Evolutionary conservation across 768 basidiomycete genomes (phyloP).

Genomic region (Boletus pseudopeckii): DNA sequence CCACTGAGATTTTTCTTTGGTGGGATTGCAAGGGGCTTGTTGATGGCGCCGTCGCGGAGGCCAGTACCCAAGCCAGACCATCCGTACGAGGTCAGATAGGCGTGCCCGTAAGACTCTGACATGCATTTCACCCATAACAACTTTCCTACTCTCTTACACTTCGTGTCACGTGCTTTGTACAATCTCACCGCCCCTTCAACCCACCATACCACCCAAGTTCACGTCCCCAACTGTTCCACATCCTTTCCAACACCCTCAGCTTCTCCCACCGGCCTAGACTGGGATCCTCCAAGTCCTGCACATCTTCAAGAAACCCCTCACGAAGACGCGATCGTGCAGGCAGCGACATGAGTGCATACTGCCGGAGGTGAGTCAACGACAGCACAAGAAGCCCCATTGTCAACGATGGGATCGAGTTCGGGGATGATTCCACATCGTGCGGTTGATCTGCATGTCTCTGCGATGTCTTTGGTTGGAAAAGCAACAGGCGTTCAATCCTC

Average conservation of each 20-base stretch:
- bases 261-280: slow-evolving; percentile 67
- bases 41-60: slow-evolving; percentile 79
- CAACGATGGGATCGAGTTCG: slow-evolving; percentile 40
- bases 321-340: slow-evolving; percentile 60
- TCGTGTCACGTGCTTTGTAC: slow-evolving; percentile 9
- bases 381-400: slow-evolving; percentile 74
- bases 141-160: no score
- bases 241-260: slow-evolving; percentile 71
- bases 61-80: slow-evolving; percentile 87
- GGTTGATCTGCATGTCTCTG: slow-evolving; percentile 9
- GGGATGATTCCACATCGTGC: slow-evolving; percentile 1
- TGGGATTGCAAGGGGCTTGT: slow-evolving; percentile 69
- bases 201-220: slow-evolving; percentile 56
- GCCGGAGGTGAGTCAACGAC: slow-evolving; percentile 62
- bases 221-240: slow-evolving; percentile 85
- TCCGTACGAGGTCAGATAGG: slow-evolving; percentile 75
- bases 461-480: slow-evolving; percentile 40
- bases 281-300: slow-evolving; percentile 77
- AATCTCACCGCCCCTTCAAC: not conserved
- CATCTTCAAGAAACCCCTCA: slow-evolving; percentile 81
- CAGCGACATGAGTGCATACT: slow-evolving; percentile 56
- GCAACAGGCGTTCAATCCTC: slow-evolving; percentile 66
- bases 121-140: not conserved
- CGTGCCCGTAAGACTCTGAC: slow-evolving; percentile 42
- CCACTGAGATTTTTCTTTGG: slow-evolving; percentile 86